Percentiles rank a stretch among this genome's conserved stretches.
Evolutionary conservation across 2,329 filamentous ascomycete genomes (phyloP).

Genomic region (Eutypella sp.): DNA sequence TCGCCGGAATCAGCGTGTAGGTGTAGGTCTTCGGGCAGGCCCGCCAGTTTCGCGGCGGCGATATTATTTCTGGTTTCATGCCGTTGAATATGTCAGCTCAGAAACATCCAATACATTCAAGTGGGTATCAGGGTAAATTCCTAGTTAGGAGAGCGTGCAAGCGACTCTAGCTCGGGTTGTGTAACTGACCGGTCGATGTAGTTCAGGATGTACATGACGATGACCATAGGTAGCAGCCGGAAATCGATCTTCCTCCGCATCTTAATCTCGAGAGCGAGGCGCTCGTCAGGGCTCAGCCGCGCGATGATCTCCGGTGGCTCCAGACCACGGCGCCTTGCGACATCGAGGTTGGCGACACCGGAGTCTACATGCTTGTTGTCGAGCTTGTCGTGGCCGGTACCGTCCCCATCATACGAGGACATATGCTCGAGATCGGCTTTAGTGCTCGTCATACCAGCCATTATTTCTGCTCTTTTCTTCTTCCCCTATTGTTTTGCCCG

Average conservation of each 20-base stretch:
- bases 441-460: neutral
- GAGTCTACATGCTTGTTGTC: constrained; percentile 5
- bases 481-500: no score
- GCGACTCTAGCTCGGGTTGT: no score
- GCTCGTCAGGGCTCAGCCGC: constrained; percentile 46
- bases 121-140: no score
- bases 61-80: constrained; percentile 59
- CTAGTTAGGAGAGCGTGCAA: no score
- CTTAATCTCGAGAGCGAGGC: constrained; percentile 46
- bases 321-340: constrained; percentile 20
- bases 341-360: constrained; percentile 14
- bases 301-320: constrained; percentile 30
- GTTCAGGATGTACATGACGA: constrained; percentile 67
- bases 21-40: constrained; percentile 32
- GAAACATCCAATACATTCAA: no score
- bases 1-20: constrained; percentile 25
- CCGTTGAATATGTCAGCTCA: no score
- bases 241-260: constrained; percentile 62
- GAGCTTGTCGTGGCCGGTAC: no score
- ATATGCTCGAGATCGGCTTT: constrained; percentile 7
- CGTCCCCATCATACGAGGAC: constrained; percentile 13
- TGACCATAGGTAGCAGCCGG: constrained; percentile 60
- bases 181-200: constrained; percentile 47
- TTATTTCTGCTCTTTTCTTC: no score
- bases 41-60: constrained; percentile 47